Base-by-base conservation (phyloP, 768 basidiomycete genomes). In the Bullera alba region DNA sequence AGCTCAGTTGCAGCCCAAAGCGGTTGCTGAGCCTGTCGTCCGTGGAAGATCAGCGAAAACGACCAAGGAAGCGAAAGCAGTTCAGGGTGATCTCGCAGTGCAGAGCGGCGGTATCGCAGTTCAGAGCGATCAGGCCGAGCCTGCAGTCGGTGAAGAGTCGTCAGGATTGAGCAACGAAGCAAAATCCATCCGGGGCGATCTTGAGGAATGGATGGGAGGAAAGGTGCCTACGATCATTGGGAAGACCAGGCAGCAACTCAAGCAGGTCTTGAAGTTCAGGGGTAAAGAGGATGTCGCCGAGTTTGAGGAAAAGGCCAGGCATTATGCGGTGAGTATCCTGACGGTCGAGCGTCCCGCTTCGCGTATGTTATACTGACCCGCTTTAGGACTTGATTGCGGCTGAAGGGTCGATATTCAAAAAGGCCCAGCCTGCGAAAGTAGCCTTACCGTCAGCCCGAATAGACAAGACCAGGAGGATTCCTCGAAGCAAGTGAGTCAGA, bases 1-100 rank as follows among this genome's bases (percentile, higher is more conserved):
- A 27, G 29, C 46, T 14, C 34, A 44, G 35, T 45, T n/a, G n/a
- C n/a, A n/a, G n/a, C n/a, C n/a, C n/a, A n/a, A n/a, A n/a, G n/a
- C n/a, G n/a, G n/a, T n/a, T n/a, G n/a, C n/a, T n/a, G n/a, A 45
- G 35, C 27, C 89, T 29, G 63, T 60, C 7, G 28, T 55, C 12
- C 30, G 46, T n/a, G 32, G 2, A 48, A 34, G 4, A 57, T 58
- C 25, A 54, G 47, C 10, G 42, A 16, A 25, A 44, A 16, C 23
- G 42, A 25, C 42, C 14, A 2, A 12, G 2, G 42, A 19, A 15
- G 26, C 14, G 45, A 56, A 54, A 30, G 54, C 53, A 37, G 42
- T 48, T 21, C 44, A 53, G 6, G 29, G 26, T n/a, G 29, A 50
- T 27, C n/a, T 26, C 10, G 45, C 6, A 5, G 25, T 42, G 12